Evolutionary conservation across 2,329 filamentous ascomycete species (phyloP), one percentile per base, ranked within the genome.

Genomic region (Lecanicillium sp.): DNA sequence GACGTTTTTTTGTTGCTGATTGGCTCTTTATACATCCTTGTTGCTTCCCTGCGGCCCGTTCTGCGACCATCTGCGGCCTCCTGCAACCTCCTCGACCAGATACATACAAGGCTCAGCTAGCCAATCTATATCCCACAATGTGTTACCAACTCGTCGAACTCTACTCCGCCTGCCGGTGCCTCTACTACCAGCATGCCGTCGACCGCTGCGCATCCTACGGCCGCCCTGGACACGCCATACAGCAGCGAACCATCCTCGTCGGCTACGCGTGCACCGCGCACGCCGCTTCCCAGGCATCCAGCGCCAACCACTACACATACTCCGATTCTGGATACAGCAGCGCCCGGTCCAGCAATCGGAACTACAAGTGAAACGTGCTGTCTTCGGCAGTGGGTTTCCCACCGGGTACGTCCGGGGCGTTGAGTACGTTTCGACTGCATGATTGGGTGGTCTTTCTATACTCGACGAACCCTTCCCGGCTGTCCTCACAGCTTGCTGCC

Each of bases 111-210:
- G 37, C 51, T 41, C 32, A 23, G 44, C 36, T 27, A 48, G 21
- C 15, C 11, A 23, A 29, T n/a, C 32, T 15, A 17, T n/a, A 38
- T 33, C 23, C 20, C 64, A 74, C 55, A 52, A 95, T 95, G 90
- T 95, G 90, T 62, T 90, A 88, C 62, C 87, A 90, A 69, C 70
- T 95, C 53, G 74, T 91, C 58, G 90, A 95, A 67, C 77, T 87
- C 51, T 95, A 90, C 73, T 83, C 89, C 48, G 87, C 85, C 48
- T 95, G 90, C 75, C 79, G 83, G 54, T 95, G 90, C 69, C 76
- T 91, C 58, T 94, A 95, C 74, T 88, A 91, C 73, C 78, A 84
- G 61, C 90, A 95, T 65, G 83, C 87, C 40, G 77, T 95, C 58
- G 90, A 95, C 61, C 85, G 86, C 52, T 95, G 90, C 63, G 74